These are phyloP conservation scores for Tetracladium setigerum DNA, from an alignment of 495 filamentous ascomycete species.

Conservation along the genomic window DNA sequence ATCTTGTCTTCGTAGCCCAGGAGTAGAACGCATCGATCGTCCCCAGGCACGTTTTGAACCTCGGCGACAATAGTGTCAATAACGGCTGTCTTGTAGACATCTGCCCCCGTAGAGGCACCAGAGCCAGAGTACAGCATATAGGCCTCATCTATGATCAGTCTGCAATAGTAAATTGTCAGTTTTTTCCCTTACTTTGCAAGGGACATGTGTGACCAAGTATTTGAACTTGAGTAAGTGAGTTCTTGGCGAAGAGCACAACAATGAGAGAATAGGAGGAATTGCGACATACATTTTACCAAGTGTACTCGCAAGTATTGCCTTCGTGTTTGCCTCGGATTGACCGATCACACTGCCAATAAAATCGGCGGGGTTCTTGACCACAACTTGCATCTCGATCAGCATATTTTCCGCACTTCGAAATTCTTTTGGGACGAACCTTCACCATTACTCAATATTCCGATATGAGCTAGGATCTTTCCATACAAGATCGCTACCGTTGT, in stretches of 20 bases:
- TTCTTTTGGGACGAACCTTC: conserved; percentile 39
- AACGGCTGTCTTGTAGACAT: conserved; percentile 57
- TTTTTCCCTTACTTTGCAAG: too few relatives aligned
- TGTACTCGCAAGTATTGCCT: conserved; percentile 57
- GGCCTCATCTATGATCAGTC: conserved; percentile 72
- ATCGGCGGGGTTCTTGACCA: conserved; percentile 66
- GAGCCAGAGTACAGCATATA: conserved; percentile 45
- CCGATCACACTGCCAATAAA: conserved; percentile 60
- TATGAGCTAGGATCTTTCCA: conserved; percentile 52
- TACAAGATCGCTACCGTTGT: conserved; percentile 72
- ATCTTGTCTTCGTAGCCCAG: conserved; percentile 76
- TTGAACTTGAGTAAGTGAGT: too few relatives aligned
- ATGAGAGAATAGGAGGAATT: too few relatives aligned
- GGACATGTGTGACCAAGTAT: too few relatives aligned
- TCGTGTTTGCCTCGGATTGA: conserved; percentile 62
- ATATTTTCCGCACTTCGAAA: not conserved
- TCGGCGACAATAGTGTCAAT: conserved; percentile 79
- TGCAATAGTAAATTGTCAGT: too few relatives aligned
- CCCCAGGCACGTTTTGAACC: conserved; percentile 67
- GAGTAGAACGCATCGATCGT: conserved; percentile 71
- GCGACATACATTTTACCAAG: conserved; percentile 67
- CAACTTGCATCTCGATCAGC: conserved; percentile 30
- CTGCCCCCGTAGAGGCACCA: conserved; percentile 23
- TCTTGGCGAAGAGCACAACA: too few relatives aligned
- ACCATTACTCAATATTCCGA: conserved; percentile 53